Evolutionary conservation across 306 rosid species (phyloP).

Genomic region (Quercus berberidifolia): DNA sequence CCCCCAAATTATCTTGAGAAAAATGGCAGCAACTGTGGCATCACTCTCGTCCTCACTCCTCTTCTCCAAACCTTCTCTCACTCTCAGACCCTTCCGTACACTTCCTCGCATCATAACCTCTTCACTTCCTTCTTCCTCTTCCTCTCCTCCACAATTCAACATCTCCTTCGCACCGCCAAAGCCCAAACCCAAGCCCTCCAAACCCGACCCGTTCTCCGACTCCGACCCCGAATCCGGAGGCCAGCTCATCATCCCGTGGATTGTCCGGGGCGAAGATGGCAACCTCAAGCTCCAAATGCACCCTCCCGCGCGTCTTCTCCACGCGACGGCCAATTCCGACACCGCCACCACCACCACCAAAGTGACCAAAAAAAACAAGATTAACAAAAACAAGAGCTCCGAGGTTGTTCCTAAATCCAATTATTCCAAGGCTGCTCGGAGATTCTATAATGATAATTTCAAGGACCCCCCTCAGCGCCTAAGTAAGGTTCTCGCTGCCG

Average conservation of each 20-base stretch:
- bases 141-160: slow-evolving; percentile 52
- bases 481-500: slow-evolving; percentile 89
- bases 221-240: slow-evolving; percentile 12
- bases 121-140: slow-evolving; percentile 37
- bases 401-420: slow-evolving; percentile 42
- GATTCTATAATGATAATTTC: slow-evolving; percentile 73
- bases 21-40: slow-evolving; percentile 26
- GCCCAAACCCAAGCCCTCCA: slow-evolving; percentile 43
- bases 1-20: background rate
- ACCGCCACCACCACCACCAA: slow-evolving; percentile 12
- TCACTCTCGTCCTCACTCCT: slow-evolving; percentile 29
- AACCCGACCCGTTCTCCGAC: slow-evolving; percentile 21
- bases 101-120: slow-evolving; percentile 49
- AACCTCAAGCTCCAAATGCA: slow-evolving; percentile 63
- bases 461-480: slow-evolving; percentile 61
- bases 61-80: slow-evolving; percentile 34
- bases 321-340: slow-evolving; percentile 46
- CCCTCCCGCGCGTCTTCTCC: slow-evolving; percentile 54
- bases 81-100: slow-evolving; percentile 38
- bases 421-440: slow-evolving; percentile 78
- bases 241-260: slow-evolving; percentile 77
- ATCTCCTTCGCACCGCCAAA: slow-evolving; percentile 76
- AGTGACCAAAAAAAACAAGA: slow-evolving; percentile 19
- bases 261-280: slow-evolving; percentile 83
- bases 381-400: slow-evolving; percentile 10